These are phyloP conservation scores for Botrytis paeoniae DNA, from an alignment of 2,329 filamentous ascomycete genomes.

Conservation along the genomic window DNA sequence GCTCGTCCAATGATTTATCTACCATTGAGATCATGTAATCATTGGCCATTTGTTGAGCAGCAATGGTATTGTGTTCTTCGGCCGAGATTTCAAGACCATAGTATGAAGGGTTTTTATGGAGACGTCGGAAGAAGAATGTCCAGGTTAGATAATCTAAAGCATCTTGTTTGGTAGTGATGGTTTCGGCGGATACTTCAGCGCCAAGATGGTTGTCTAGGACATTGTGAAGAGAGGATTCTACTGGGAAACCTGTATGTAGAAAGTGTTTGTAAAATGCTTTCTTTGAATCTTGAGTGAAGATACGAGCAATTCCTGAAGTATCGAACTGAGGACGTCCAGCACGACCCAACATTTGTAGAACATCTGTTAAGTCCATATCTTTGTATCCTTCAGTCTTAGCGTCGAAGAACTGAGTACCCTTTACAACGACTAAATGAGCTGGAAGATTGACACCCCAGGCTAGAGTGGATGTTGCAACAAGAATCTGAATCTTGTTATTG, in stretches of 20 bases:
- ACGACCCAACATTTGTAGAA: slow-evolving; percentile 95
- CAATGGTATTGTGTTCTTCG: slow-evolving; percentile 84
- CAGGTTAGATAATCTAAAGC: slow-evolving; percentile 96
- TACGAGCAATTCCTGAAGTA: slow-evolving; percentile 89
- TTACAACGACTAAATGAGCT: slow-evolving; percentile 94
- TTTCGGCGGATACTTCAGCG: slow-evolving; percentile 90
- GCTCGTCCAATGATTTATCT: slow-evolving; percentile 76
- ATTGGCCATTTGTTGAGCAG: slow-evolving; percentile 83
- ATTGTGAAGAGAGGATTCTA: slow-evolving; percentile 93
- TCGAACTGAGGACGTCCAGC: slow-evolving; percentile 97
- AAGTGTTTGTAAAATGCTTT: slow-evolving; percentile 99
- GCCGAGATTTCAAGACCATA: slow-evolving; percentile 93
- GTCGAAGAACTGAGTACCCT: slow-evolving; percentile 97
- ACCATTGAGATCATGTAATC: slow-evolving; percentile 95
- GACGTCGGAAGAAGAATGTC: slow-evolving; percentile 97
- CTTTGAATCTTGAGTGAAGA: slow-evolving; percentile 96
- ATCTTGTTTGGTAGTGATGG: slow-evolving; percentile 91
- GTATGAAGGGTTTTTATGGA: slow-evolving; percentile 98
- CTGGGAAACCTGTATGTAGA: slow-evolving; percentile 93
- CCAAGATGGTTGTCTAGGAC: slow-evolving; percentile 96
- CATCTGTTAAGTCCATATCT: slow-evolving; percentile 98
- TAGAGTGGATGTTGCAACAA: slow-evolving; percentile 83
- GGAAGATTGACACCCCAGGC: slow-evolving; percentile 98
- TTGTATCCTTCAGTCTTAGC: slow-evolving; percentile 97
- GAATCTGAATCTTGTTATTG: slow-evolving; percentile 96